These are phyloP conservation scores for Cicer arietinum DNA, from an alignment of 306 rosid genomes.

Conservation along the genomic window DNA sequence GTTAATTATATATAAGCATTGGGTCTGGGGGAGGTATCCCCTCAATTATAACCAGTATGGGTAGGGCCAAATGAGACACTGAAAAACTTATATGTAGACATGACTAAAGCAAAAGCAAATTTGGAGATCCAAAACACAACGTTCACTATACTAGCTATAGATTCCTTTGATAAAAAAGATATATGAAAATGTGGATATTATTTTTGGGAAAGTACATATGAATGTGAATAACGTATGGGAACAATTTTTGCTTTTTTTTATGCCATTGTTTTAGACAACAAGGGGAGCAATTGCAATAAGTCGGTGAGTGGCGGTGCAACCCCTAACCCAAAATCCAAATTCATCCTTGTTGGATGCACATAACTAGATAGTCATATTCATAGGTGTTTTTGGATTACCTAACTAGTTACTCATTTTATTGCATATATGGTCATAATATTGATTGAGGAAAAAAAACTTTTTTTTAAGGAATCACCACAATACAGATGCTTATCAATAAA, in stretches of 20 bases:
- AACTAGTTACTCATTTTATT: conserved; percentile 12
- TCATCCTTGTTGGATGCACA: conserved; percentile 35
- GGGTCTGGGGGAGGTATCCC: conserved; percentile 40
- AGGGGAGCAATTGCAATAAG: conserved; percentile 10
- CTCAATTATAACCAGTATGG: conserved; percentile 41
- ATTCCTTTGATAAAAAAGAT: conserved; percentile 45
- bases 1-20: conserved; percentile 44
- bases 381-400: conserved; percentile 27
- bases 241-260: conserved; percentile 25
- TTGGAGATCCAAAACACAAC: conserved; percentile 55
- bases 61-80: conserved; percentile 57
- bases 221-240: conserved; percentile 44
- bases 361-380: not conserved
- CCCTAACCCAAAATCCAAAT: conserved; percentile 39
- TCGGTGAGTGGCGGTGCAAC: conserved; percentile 54
- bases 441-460: not conserved
- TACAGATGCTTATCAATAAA: conserved; percentile 40
- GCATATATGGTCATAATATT: not conserved
- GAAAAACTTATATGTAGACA: conserved; percentile 56
- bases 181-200: conserved; percentile 38
- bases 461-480: not conserved
- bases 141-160: conserved; percentile 44
- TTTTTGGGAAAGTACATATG: conserved; percentile 45
- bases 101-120: conserved; percentile 56
- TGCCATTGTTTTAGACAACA: conserved; percentile 20